Evolutionary conservation across 768 basidiomycete genomes (phyloP), one percentile per base, ranked within the genome.

Genomic region (Dictyophora rubrovolvata): DNA sequence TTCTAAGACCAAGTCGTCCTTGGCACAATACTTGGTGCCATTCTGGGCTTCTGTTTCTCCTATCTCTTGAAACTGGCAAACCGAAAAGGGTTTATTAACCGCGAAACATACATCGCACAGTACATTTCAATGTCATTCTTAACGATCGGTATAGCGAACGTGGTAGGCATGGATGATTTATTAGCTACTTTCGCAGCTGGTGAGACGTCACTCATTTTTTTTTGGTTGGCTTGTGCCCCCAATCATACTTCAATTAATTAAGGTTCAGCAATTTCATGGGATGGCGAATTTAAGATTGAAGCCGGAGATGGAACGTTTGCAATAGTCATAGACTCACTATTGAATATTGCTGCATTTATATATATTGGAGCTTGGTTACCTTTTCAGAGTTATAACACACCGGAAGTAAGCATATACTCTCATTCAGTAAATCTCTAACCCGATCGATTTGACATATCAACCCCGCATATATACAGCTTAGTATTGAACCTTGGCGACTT

Each of bases 181-280:
- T 73, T 98, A 46, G 94, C 92, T 1, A 84, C 89, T 0, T 98
- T 96, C 67, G 87, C 88, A 53, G 85, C 84, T 65, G 87, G 87
- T 84, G 48, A 23, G 73, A 56, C 22, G 48, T 50, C 47, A 48
- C 47, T n/a, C n/a, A 21, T 18, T 23, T 10, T 5, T 12, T n/a
- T 35, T 53, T 35, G 10, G 28, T 7, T 12, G 36, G 21, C n/a
- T 42, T 5, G 49, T 17, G 35, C 20, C 18, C 57, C 20, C 2
- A 11, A 20, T 42, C 12, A 42, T 18, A n/a, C n/a, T 54, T 53
- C 28, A 28, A 59, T 59, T 35, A 59, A 68, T 48, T 68, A 71
- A 85, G 94, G 94, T 2, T 84, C 79, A 55, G 90, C 94, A 1
- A 87, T 97, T 63, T 90, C 90, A 7, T 94, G 90, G 92, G 93